Conservation (phyloP, 164 flowering plant genomes). For the Macadamia tetraphylla region DNA sequence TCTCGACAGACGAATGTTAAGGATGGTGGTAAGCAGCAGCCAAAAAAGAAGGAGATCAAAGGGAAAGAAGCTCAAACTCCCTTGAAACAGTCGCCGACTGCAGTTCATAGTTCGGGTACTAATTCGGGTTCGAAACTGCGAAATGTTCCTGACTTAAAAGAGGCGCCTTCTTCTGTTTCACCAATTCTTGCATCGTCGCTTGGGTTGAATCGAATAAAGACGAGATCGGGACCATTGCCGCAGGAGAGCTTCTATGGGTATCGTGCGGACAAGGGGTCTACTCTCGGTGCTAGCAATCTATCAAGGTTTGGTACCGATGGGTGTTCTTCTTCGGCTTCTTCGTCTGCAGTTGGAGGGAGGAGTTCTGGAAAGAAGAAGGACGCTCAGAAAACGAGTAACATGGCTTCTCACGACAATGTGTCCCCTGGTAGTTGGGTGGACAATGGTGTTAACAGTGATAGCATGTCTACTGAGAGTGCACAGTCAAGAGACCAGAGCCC, state of each 20-base stretch:
- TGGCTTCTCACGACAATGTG: conserved; percentile 23
- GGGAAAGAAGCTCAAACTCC: conserved; percentile 23
- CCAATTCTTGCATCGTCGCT: conserved; percentile 83
- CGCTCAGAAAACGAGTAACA: conserved; percentile 19
- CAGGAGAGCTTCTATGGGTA: conserved; percentile 86
- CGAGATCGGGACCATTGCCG: conserved; percentile 93
- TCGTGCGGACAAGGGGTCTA: conserved; percentile 40
- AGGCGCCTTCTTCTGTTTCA: conserved; percentile 34
- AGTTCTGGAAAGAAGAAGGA: conserved; percentile 33
- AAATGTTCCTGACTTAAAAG: conserved; percentile 22
- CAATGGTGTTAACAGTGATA: conserved; percentile 40
- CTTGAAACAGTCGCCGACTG: conserved; percentile 2
- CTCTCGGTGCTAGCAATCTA: conserved; percentile 62
- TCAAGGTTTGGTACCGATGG: conserved; percentile 34
- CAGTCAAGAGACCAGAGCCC: conserved; percentile 61
- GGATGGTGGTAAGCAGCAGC: conserved; percentile 18
- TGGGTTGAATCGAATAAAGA: conserved; percentile 87
- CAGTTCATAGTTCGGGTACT: conserved; percentile 1
- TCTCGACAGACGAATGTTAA: conserved; percentile 29
- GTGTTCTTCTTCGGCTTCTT: conserved; percentile 10
- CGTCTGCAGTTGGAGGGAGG: conserved; percentile 15
- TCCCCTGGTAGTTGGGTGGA: conserved; percentile 22
- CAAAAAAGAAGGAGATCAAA: conserved; percentile 35
- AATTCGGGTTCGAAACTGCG: conserved; percentile 5
- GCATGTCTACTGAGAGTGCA: conserved; percentile 44